Evolutionary conservation across 1,284 basidiomycete species (phyloP), one percentile per base, ranked within the genome.

Genomic region (Cerioporus squamosus): DNA sequence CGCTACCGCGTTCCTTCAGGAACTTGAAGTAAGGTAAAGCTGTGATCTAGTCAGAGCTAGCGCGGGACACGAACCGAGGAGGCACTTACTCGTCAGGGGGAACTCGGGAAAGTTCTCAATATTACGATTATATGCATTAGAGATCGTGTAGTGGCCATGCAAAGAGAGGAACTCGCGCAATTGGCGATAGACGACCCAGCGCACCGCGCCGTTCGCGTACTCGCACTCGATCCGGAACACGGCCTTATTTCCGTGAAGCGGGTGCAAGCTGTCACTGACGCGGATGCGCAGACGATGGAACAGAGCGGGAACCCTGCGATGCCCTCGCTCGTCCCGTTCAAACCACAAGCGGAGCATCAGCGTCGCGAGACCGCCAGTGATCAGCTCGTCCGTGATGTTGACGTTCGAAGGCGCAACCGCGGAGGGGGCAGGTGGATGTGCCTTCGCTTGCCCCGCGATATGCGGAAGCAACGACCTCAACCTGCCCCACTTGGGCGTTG

Each of bases 161-260:
- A 99, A 76, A 31, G 90, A 91, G 53, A 98, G 66, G 70, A 99
- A 98, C 73, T 99, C 97, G 60, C 94, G 87, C 51, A 98, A 81
- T 74, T 97, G 92, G 53, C 97, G 88, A 75, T 99, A 98, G 45
- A 99, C 86, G 31, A 98, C 95, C 97, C 97, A 99, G 72, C 93
- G 88, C 57, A 91, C 88, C 3, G 90, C 89, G n/a, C 94, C 94
- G 65, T 97, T 95, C 1, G 94, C 97, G 70, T 99, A 98, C 75
- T 97, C 94, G 75, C 96, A 97, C 74, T 97, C 95, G 66, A 97
- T 95, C 18, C 94, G 86, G 73, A 96, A 97, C 3, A 95, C 87
- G 5, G 92, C 86, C 68, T 92, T 93, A 52, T 86, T 80, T 31
- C 85, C 84, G 67, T 93, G 84, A 63, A 92, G 78, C 3, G 93